Evolutionary conservation across 1,284 basidiomycete species (phyloP), one percentile per base, ranked within the genome.

Genomic region (Rhizoctonia solani): DNA sequence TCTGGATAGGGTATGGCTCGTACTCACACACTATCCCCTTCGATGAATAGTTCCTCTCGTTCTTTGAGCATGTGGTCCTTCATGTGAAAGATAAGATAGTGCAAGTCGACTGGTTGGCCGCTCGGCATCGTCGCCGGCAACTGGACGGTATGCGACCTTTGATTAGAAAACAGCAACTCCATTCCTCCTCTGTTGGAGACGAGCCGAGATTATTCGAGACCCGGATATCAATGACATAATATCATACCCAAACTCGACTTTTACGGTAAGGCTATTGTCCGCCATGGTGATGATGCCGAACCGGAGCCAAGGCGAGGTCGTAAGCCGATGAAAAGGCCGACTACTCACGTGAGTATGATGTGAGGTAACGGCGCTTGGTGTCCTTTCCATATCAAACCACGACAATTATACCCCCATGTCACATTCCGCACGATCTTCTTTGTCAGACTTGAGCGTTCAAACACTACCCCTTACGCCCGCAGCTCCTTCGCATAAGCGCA

Each of bases 1-100:
- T 46, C 32, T 23, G 11, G 44, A n/a, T 13, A 42, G 23, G 67
- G 39, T 16, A 27, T 39, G 39, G 29, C n/a, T 50, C 16, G 32
- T 11, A 86, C 91, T 79, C 76, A 97, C 95, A 98, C 91, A 41
- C 88, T 92, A 30, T 85, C 87, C 4, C 88, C 87, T 70, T 98
- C 95, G 55, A 92, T 84, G 75, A 99, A 98, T 68, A 99, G 82
- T 75, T 97, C 95, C 44, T 86, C 86, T 16, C 96, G 81, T 75
- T 96, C 94, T 71, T 85, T 88, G 72, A 98, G 81, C 65, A 95
- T 76, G 73, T 91, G 86, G 68, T 88, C 84, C 69, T 87, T 84
- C 72, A 99, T 84, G 79, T 91, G 87, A 67, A 85, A 82, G 46
- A 98, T 89, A 44, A 98, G 82, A 75, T 87, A 90, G 1, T 85